Evolutionary conservation across 352 stramenopile genomes (phyloP), one percentile per base, ranked within the genome.

Genomic region (Phytophthora gonapodyides): DNA sequence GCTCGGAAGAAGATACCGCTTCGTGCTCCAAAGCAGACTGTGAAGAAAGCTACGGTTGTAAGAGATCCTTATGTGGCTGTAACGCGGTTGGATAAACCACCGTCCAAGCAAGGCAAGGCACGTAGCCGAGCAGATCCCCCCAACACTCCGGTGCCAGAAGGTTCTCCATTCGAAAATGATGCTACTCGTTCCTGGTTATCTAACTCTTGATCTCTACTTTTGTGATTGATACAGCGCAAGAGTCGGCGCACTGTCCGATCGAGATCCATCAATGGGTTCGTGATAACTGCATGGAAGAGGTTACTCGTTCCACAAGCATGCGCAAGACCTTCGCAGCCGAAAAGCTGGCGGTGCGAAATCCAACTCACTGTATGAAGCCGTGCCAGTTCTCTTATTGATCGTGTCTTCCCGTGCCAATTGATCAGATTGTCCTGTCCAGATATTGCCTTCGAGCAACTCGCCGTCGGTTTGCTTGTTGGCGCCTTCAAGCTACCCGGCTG

Each of bases 201-300:
- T 31, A 31, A 31, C 27, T 31, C 27, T 31, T 31, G 27, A 31
- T 7, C 27, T 9, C 27, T 7, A 31, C 27, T 31, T 31, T 31
- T 31, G 27, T 31, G 7, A 31, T 7, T 31, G 27, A 6, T 40
- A 7, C 31, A 47, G 11, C 34, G 34, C 24, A 17, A 48, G 40
- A 43, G 7, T n/a, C 35, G 24, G 36, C 24, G n/a, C 15, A 5
- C 15, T 71, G 49, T 17, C 49, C 63, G 15, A 30, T 40, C 34
- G 33, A 53, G 24, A 67, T 63, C 45, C 63, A 33, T 4, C 52
- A 76, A 19, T 91, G 76, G 71, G 66, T 83, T 5, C 78, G 71
- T 36, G 69, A 78, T 16, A 62, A 87, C 36, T 91, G 82, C 52
- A 47, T 75, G 7, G 64, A 86, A 24, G 76, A 86, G 16, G 48